Percentiles rank a stretch among this genome's conserved stretches.
Conservation (phyloP, 345 rosid species). For the Heritiera littoralis region DNA sequence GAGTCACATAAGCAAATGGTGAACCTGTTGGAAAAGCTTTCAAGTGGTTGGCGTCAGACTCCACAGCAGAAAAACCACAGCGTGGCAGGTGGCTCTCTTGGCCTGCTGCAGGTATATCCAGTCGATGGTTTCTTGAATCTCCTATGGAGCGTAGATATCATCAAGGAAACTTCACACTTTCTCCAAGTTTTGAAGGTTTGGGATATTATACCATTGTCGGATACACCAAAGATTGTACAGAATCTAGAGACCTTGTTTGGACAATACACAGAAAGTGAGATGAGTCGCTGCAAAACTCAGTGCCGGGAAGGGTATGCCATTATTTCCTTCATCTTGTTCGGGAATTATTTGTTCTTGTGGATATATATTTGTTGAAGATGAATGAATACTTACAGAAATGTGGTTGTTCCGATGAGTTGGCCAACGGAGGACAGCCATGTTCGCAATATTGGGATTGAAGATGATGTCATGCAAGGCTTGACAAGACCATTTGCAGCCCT, state of each 20-base stretch:
- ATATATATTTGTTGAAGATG: too few species aligned
- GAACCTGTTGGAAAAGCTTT: too few species aligned
- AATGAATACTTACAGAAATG: neutral
- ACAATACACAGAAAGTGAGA: conserved; percentile 25
- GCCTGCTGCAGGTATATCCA: conserved; percentile 19
- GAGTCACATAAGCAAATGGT: too few species aligned
- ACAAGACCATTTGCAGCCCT: neutral
- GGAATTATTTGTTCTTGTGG: too few species aligned
- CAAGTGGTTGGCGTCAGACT: neutral
- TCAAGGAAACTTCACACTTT: conserved; percentile 20
- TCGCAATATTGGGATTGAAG: neutral
- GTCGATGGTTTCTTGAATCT: conserved; percentile 24
- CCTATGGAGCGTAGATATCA: conserved; percentile 39
- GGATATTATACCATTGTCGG: conserved; percentile 32
- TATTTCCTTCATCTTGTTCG: neutral
- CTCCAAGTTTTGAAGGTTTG: conserved; percentile 42
- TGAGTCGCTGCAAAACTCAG: conserved; percentile 28
- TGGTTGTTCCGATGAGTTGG: conserved; percentile 1
- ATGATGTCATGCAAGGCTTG: neutral
- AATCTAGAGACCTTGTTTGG: conserved; percentile 26
- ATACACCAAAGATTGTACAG: conserved; percentile 17
- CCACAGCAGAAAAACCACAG: neutral
- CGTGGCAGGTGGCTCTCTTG: neutral
- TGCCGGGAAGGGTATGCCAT: conserved; percentile 23
- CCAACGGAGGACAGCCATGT: neutral